phyloP scores from a whole-genome alignment of 768 basidiomycete species.

The Mycena galericulata region DNA sequence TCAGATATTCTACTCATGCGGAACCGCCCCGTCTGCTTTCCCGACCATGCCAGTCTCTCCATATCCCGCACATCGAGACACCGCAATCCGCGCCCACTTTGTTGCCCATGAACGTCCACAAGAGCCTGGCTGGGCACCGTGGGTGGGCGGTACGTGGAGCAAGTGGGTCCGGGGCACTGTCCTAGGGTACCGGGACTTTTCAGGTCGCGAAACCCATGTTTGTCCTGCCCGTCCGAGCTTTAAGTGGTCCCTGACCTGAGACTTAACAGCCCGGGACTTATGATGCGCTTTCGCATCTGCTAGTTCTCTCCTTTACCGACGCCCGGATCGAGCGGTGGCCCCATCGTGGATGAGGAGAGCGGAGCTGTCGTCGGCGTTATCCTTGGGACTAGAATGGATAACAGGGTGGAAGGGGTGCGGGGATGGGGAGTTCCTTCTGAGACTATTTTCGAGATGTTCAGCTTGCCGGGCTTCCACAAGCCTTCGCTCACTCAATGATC shows the following conservation, averaged over 20 bases:
- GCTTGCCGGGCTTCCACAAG: constrained; percentile 57
- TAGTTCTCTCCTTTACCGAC: constrained; percentile 67
- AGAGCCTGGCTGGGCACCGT: constrained; percentile 59
- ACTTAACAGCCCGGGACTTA: constrained; percentile 74
- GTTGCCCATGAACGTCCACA: constrained; percentile 57
- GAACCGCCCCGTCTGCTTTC: constrained; percentile 40
- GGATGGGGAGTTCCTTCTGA: constrained; percentile 77
- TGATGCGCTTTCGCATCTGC: constrained; percentile 68
- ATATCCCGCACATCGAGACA: constrained; percentile 64
- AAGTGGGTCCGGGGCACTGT: constrained; percentile 66
- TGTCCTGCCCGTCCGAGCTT: constrained; percentile 26
- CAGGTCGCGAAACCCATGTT: constrained; percentile 68
- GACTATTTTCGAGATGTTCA: constrained; percentile 74
- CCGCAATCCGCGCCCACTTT: constrained; percentile 64
- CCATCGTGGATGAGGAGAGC: constrained; percentile 69
- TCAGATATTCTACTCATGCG: constrained; percentile 67
- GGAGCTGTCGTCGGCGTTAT: constrained; percentile 76
- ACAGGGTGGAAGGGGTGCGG: constrained; percentile 61
- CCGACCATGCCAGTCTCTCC: constrained; percentile 70
- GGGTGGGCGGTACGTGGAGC: constrained; percentile 65
- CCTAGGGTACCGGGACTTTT: constrained; percentile 69
- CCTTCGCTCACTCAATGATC: too few relatives aligned
- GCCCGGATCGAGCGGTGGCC: constrained; percentile 77
- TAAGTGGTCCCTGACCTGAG: neutral
- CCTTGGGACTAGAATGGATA: constrained; percentile 71